Evolutionary conservation across 2,329 filamentous ascomycete species (phyloP), one percentile per base, ranked within the genome.

Genomic region (Gaeumannomyces tritici): DNA sequence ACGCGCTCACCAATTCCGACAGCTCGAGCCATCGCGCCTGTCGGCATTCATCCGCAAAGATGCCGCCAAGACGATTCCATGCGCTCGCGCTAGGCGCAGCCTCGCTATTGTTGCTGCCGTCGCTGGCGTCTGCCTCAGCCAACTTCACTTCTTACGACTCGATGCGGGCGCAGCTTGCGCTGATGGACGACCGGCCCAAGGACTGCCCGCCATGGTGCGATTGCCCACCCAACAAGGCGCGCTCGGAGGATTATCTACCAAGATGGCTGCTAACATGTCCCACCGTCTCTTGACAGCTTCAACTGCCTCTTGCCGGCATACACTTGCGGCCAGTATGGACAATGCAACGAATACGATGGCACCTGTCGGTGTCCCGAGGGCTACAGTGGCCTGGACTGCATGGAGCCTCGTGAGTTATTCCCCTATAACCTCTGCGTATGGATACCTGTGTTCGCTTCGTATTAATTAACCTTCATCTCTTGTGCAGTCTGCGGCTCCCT

Each of bases 221-320:
- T 66, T 56, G 64, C 63, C 18, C 67, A n/a, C 55, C 21, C 31
- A 47, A 42, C 65, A 27, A 31, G 27, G 13, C 27, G 3, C 54
- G 24, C 54, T 28, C 5, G 3, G 24, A 26, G 4, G 12, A 26
- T 6, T 42, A 24, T 15, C 1, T 24, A 15, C 27, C 11, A 21
- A 11, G 27, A 60, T 28, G n/a, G 5, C 18, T 31, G 64, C 56
- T 56, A 78, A 79, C 70, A 79, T 77, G 67, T 78, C 84, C 67
- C 82, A 80, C 13, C 74, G 78, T 65, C 78, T 75, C 66, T 80
- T 80, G 65, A 69, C 67, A 93, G 95, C 80, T 99, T 99, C 83
- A 98, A 99, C 83, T 99, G 95, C 78, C 89, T 97, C 63, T 84
- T 99, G 21, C 93, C 95, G 31, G 91, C 90, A 65, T 96, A 96